Evolutionary conservation across 441 rosid species (phyloP).

Genomic region (Adansonia rubrostipa): DNA sequence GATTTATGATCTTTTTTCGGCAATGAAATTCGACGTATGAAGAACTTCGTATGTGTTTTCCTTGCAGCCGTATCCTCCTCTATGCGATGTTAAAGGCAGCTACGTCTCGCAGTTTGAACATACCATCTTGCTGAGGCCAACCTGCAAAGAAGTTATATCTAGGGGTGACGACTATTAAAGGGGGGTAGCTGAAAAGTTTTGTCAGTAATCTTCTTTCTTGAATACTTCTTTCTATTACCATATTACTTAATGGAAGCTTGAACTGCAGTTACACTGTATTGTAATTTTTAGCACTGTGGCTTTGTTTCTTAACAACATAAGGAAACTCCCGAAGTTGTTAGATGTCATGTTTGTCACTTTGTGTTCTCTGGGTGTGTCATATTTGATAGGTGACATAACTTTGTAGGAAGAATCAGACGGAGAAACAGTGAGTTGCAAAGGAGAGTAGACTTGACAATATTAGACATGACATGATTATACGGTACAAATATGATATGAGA

Average conservation of each 20-base stretch:
- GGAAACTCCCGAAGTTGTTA: not conserved
- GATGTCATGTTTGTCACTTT: not conserved
- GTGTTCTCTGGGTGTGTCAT: not conserved
- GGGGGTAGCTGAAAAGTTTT: not conserved
- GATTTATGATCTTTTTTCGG: too few relatives aligned
- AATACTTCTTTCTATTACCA: not conserved
- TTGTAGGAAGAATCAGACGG: not conserved
- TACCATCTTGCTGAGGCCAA: conserved; percentile 87
- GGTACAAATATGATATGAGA: too few relatives aligned
- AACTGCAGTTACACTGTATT: not conserved
- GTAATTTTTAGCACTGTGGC: not conserved
- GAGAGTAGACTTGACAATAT: too few relatives aligned
- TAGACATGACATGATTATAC: too few relatives aligned
- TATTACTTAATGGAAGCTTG: not conserved
- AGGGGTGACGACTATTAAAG: conserved; percentile 75
- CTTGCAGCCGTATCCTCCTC: conserved; percentile 88
- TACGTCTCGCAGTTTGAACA: conserved; percentile 96
- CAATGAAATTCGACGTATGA: too few relatives aligned
- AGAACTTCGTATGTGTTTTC: too few relatives aligned
- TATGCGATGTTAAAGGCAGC: conserved; percentile 88
- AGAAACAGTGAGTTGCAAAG: not conserved
- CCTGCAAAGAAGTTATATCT: conserved; percentile 96
- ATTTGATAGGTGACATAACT: not conserved
- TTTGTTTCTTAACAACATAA: not conserved
- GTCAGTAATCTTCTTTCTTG: not conserved